A percentile compares a stretch with the other conserved stretches of the same genome.
phyloP scores from a whole-genome alignment of 768 basidiomycete species.

The Macrocybe gigantea region DNA sequence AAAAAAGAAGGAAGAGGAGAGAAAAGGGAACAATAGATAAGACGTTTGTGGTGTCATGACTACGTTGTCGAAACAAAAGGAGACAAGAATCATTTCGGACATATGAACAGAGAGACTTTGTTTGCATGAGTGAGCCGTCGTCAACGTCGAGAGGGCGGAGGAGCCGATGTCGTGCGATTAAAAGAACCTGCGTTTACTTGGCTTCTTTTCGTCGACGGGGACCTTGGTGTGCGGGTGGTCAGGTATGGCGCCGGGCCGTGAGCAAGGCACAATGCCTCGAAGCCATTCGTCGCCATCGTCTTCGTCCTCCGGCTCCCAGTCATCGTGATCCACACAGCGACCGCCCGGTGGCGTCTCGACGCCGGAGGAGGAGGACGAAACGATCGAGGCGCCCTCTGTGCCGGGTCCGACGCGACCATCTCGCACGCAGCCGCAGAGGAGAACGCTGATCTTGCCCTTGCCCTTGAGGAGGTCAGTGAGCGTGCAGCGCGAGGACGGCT shows the following conservation, averaged over 20 bases:
- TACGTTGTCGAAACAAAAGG: neutral
- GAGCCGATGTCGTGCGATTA: constrained; percentile 20
- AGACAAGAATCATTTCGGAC: neutral
- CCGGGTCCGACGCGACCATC: constrained; percentile 8
- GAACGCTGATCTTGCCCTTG: constrained; percentile 61
- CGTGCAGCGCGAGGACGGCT: constrained; percentile 85
- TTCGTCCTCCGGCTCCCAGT: constrained; percentile 58
- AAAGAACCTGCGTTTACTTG: constrained; percentile 69
- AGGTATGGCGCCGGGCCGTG: constrained; percentile 34
- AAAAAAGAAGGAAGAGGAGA: constrained; percentile 3
- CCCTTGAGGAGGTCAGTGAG: constrained; percentile 88
- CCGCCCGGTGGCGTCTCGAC: constrained; percentile 35
- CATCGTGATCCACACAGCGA: constrained; percentile 60
- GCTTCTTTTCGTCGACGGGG: constrained; percentile 69
- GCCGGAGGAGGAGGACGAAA: neutral
- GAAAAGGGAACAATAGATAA: constrained; percentile 4
- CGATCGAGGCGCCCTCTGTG: neutral
- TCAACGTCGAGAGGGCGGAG: neutral
- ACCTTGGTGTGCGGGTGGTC: constrained; percentile 74
- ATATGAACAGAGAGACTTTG: constrained; percentile 1
- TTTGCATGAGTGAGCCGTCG: constrained; percentile 4
- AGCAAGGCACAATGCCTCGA: constrained; percentile 65
- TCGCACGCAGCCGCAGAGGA: constrained; percentile 74
- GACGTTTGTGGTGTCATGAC: neutral
- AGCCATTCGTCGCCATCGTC: constrained; percentile 90